Conservation (phyloP, 140 eudicot genomes). For the Erigeron philadelphicus region DNA sequence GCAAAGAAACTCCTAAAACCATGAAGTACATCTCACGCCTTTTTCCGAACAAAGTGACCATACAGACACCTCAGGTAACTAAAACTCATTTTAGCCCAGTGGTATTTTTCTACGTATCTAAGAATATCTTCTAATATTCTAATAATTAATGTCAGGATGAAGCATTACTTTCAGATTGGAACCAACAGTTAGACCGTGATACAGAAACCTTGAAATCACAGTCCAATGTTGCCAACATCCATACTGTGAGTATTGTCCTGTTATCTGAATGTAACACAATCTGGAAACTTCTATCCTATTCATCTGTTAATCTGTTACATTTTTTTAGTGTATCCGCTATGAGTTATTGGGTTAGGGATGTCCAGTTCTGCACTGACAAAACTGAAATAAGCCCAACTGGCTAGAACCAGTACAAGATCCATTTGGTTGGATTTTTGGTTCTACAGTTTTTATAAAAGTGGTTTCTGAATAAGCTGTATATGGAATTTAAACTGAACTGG, state of each 20-base stretch:
- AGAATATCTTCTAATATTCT: too few relatives aligned
- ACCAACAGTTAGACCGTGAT: slow-evolving; percentile 82
- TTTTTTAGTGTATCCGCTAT: too few relatives aligned
- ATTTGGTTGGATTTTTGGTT: too few relatives aligned
- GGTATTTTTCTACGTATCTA: too few relatives aligned
- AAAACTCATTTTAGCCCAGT: background rate
- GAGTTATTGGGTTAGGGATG: too few relatives aligned
- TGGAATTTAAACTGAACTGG: too few relatives aligned
- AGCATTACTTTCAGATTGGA: slow-evolving; percentile 64
- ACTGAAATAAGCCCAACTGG: too few relatives aligned
- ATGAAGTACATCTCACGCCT: slow-evolving; percentile 78
- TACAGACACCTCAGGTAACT: slow-evolving; percentile 86
- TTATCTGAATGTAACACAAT: background rate
- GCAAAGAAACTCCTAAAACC: slow-evolving; percentile 71
- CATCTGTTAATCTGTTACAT: too few relatives aligned
- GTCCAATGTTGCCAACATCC: slow-evolving; percentile 61
- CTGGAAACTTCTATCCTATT: background rate
- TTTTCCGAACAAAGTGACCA: slow-evolving; percentile 83
- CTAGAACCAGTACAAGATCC: too few relatives aligned
- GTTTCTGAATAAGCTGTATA: too few relatives aligned
- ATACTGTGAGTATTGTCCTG: slow-evolving; percentile 43
- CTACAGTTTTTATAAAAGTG: too few relatives aligned
- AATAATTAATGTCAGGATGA: slow-evolving; percentile 50
- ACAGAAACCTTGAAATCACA: slow-evolving; percentile 71
- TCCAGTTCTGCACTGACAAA: too few relatives aligned